Evolutionary conservation across 1,284 basidiomycete genomes (phyloP), one percentile per base, ranked within the genome.

Genomic region (Cutaneotrichosporon spelunceum): DNA sequence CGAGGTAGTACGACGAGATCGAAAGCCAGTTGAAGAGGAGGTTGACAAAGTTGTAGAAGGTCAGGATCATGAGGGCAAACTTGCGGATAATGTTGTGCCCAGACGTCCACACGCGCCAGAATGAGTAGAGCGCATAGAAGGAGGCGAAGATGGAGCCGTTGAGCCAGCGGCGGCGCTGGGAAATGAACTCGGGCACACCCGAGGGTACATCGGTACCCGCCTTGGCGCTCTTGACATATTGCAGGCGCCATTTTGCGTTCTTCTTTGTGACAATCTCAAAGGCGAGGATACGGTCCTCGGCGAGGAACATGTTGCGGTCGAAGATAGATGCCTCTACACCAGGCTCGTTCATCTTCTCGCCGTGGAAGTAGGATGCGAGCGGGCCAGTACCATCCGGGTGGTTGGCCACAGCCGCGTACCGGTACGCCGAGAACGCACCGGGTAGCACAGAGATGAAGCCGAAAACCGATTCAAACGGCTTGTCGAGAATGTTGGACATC

Each of bases 401-500:
- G 69, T 93, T 93, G 66, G 83, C 82, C 23, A 95, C 84, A 2
- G 91, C 91, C 66, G 84, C 87, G 82, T 93, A 94, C 45, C 91
- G 85, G 78, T 94, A 95, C 13, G 92, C 92, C 67, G 89, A 91
- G 82, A 95, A 95, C 9, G 92, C 92, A 75, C 92, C 92, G 13
- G 90, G 82, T 23, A 82, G 81, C 55, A 96, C 92, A 63, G 88
- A 89, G 72, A 95, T 94, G 79, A 93, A 91, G 29, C 92, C 92
- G 70, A 92, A 93, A 65, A 93, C 88, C 69, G 88, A 90, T 82
- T 94, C 92, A 59, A 94, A 84, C 1, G 92, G 91, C 78, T 96
- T 95, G 77, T 95, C 93, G 52, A 93, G 84, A 69, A 92, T 90
- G 71, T 93, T 93, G 42, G 89, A 92, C 87, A 93, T 93, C 81